Evolutionary conservation across 139 green algal genomes (phyloP).

Genomic region (Protoeuglena noctilucae): DNA sequence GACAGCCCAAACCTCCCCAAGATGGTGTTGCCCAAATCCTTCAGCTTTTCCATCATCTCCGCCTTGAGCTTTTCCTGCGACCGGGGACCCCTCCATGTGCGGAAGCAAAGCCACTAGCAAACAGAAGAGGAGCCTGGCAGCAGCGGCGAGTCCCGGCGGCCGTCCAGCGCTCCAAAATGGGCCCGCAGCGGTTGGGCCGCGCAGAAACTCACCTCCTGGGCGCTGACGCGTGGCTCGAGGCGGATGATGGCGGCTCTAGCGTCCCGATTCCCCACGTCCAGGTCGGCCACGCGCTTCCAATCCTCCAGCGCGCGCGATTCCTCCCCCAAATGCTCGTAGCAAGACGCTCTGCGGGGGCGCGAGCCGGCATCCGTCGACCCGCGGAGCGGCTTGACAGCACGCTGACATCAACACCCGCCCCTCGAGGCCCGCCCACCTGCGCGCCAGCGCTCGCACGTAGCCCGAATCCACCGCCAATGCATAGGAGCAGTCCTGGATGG

Average conservation of each 20-base stretch:
- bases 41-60: conserved; percentile 11
- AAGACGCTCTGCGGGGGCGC: neutral
- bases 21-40: conserved; percentile 10
- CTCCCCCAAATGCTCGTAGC: neutral
- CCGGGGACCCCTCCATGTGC: neutral
- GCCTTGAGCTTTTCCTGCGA: neutral
- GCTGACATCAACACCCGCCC: no score
- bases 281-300: neutral
- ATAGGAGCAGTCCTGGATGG: neutral
- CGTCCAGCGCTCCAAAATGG: neutral
- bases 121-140: no score
- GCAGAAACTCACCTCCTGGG: conserved; percentile 2
- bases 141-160: no score
- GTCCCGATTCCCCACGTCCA: conserved; percentile 1
- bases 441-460: conserved; percentile 3
- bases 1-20: conserved; percentile 9
- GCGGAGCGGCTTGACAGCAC: no score
- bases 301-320: neutral
- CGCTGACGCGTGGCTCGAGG: conserved; percentile 2
- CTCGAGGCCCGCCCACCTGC: conserved; percentile 1
- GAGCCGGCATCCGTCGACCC: neutral
- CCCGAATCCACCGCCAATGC: conserved; percentile 1
- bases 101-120: neutral
- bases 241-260: neutral
- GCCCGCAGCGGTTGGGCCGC: neutral